Conservation (phyloP, 2,329 filamentous ascomycete genomes). For the Aspergillus sergii region DNA sequence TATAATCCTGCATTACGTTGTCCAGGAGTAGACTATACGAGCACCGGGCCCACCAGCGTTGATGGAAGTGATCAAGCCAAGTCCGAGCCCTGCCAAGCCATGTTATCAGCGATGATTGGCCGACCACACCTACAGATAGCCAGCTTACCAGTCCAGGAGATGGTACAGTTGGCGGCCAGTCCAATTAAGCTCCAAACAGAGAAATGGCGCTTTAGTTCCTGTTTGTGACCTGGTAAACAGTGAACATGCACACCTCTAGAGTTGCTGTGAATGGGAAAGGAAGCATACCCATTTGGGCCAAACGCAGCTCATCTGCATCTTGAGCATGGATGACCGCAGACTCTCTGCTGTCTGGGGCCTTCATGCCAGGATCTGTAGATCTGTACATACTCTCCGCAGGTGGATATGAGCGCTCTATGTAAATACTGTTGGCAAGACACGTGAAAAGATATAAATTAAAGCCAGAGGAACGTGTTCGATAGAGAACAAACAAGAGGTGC, state of each 20-base stretch:
- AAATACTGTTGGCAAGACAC: not conserved
- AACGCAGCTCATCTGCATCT: constrained; percentile 44
- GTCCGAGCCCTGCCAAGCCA: constrained; percentile 36
- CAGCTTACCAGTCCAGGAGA: constrained; percentile 50
- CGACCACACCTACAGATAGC: not conserved
- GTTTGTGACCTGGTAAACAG: constrained; percentile 46
- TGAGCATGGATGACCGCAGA: constrained; percentile 23
- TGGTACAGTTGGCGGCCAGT: constrained; percentile 54
- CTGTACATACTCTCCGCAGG: constrained; percentile 13
- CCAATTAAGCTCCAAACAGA: constrained; percentile 52
- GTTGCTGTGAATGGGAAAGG: not conserved
- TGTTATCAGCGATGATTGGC: not conserved
- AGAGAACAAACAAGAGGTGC: no score
- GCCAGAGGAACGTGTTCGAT: not conserved
- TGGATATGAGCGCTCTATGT: not conserved
- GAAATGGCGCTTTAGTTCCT: constrained; percentile 54
- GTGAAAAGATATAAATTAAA: not conserved
- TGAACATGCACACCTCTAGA: not conserved
- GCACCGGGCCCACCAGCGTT: constrained; percentile 52
- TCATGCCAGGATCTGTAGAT: constrained; percentile 9
- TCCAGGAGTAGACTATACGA: constrained; percentile 19
- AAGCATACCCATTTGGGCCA: constrained; percentile 49
- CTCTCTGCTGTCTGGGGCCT: constrained; percentile 1
- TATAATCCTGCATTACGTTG: not conserved
- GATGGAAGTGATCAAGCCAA: constrained; percentile 51